Base-by-base conservation (phyloP, 2,329 filamentous ascomycete genomes). In the Ophiostoma tasmaniense region DNA sequence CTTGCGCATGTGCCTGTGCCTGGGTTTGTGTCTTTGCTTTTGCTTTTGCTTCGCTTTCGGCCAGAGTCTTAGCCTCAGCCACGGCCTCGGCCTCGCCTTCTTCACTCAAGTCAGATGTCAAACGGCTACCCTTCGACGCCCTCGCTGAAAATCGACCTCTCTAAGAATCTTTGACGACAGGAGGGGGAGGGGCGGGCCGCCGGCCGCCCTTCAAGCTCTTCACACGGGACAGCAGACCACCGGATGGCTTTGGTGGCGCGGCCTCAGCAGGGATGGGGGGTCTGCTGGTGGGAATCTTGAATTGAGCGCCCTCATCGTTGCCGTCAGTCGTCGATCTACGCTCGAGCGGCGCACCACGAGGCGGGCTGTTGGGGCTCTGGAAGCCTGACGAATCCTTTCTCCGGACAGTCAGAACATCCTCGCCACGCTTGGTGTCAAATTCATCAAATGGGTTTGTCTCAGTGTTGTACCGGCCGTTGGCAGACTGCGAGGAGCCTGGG, bases 161-260 rank as follows among this genome's bases (percentile, higher is more conserved):
- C 73, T 75, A 73, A 42, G 72, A 72, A 67, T 74, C 72, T 61
- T 69, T 72, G 35, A 50, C 39, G 25, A 68, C 69, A 35, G 72
- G 72, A 35, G 73, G 72, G 33, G 70, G 72, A 66, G 73, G 71
- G 22, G 70, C 71, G 73, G 73, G 80, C 72, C 86, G 83, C 72
- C 88, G 84, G 39, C 87, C 87, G 66, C 89, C 89, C 81, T 92
- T 93, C 79, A 95, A 80, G 78, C 89, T 92, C 84, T 91, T 93
- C 81, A 95, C 91, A 68, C 92, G 86, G 67, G 86, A 90, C 71
- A 96, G 77, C 71, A 96, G 89, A 1, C 91, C 90, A 64, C 85
- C 85, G 62, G 81, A 80, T 65, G 81, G 73, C 79, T 77, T 73
- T 77, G 76, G 72, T 78, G 74, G 75, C 33, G 3, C 20, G 10